Percentiles rank a stretch among this genome's conserved stretches.
These are phyloP conservation scores for Artemisia annua DNA, from an alignment of 129 eudicot species.

Conservation along the genomic window DNA sequence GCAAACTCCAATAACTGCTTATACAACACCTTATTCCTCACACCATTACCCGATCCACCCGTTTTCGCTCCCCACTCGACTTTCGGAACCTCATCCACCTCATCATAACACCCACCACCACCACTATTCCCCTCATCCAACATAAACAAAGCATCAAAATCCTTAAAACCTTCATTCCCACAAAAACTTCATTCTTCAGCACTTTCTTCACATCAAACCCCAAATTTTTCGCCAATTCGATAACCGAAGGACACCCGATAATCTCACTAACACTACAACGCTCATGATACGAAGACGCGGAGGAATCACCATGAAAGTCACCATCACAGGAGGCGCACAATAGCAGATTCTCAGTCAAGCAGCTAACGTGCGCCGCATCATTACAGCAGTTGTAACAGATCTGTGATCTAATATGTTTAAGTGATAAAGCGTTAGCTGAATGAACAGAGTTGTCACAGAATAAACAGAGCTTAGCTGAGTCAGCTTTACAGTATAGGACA, in stretches of 20 bases:
- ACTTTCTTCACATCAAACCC: conserved; percentile 45
- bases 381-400: conserved; percentile 76
- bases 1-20: conserved; percentile 61
- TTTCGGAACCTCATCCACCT: conserved; percentile 39
- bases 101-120: conserved; percentile 21
- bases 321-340: conserved; percentile 66
- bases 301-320: conserved; percentile 48
- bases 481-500: conserved; percentile 77
- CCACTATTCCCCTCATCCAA: not conserved
- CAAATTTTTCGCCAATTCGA: conserved; percentile 57
- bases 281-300: conserved; percentile 38
- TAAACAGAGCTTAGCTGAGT: conserved; percentile 82
- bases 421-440: conserved; percentile 89
- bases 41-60: conserved; percentile 34
- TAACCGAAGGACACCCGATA: conserved; percentile 61
- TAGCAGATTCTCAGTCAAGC: conserved; percentile 59
- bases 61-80: conserved; percentile 26
- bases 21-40: conserved; percentile 46
- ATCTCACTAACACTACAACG: conserved; percentile 50
- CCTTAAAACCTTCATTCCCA: conserved; percentile 21
- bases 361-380: conserved; percentile 53
- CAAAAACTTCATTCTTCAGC: not conserved
- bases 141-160: conserved; percentile 15
- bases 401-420: conserved; percentile 76
- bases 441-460: conserved; percentile 79